These are phyloP conservation scores for Prasinococcaceae sp. DNA, from an alignment of 139 green algal genomes.

Conservation along the genomic window DNA sequence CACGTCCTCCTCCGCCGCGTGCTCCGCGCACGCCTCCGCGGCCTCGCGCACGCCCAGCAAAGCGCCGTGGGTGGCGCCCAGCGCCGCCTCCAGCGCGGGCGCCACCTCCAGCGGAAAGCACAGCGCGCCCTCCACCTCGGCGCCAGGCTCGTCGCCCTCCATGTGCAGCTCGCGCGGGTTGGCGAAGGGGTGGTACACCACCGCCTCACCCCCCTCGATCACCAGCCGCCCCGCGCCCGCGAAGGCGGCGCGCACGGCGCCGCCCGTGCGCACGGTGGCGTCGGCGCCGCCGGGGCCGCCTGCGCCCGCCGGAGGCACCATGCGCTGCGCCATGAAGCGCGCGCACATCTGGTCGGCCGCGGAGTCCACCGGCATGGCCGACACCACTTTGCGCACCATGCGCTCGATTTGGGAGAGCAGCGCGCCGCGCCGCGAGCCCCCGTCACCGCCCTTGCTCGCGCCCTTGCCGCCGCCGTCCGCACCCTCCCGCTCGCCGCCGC, in stretches of 20 bases:
- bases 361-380: slow-evolving; percentile 6
- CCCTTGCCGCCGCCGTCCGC: background rate
- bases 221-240: slow-evolving; percentile 5
- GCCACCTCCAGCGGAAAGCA: background rate
- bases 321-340: slow-evolving; percentile 9
- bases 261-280: background rate
- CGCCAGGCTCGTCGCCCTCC: slow-evolving; percentile 1
- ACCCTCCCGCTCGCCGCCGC: background rate
- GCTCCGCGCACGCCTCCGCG: too few species aligned
- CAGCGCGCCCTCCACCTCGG: background rate
- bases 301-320: background rate
- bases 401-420: slow-evolving; percentile 1
- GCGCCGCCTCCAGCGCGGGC: background rate
- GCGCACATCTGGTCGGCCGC: slow-evolving; percentile 14
- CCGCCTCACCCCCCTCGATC: slow-evolving; percentile 11
- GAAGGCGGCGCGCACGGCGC: background rate
- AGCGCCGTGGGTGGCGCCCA: background rate
- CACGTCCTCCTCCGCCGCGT: too few species aligned
- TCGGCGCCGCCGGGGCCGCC: background rate
- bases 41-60: background rate
- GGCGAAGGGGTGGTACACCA: slow-evolving; percentile 14
- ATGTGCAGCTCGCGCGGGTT: slow-evolving; percentile 17
- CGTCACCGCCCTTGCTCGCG: background rate
- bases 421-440: background rate
- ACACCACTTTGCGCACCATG: background rate